Conservation (phyloP, 2,329 filamentous ascomycete genomes). For the Stromatinia cepivora region DNA sequence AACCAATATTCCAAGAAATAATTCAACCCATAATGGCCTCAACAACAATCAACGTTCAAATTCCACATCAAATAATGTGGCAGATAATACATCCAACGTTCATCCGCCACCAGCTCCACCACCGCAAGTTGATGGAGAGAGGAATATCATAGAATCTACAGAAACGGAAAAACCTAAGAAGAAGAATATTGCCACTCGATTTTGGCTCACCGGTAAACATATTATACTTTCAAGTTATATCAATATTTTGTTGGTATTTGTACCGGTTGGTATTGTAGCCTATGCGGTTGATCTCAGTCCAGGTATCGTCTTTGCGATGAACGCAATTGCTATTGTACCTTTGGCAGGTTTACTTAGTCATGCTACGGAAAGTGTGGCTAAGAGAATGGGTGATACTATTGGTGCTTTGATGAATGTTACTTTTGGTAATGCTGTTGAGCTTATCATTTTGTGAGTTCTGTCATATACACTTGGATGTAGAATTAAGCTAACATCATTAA, state of each 20-base stretch:
- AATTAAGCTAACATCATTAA: constrained; percentile 31
- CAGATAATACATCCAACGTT: constrained; percentile 42
- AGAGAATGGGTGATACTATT: constrained; percentile 69
- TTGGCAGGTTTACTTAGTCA: constrained; percentile 70
- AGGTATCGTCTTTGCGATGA: constrained; percentile 69
- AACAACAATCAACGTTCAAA: constrained; percentile 37
- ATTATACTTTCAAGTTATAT: constrained; percentile 73
- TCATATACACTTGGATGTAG: constrained; percentile 2
- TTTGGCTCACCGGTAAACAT: constrained; percentile 49
- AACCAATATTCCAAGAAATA: constrained; percentile 31
- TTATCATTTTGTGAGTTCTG: constrained; percentile 68
- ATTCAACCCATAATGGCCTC: constrained; percentile 32
- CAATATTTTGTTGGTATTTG: constrained; percentile 75
- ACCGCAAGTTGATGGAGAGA: constrained; percentile 54
- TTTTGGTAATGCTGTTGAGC: constrained; percentile 76
- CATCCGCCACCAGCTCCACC: constrained; percentile 47
- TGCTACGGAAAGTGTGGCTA: constrained; percentile 74
- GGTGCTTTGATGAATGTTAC: constrained; percentile 75
- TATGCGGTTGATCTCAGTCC: constrained; percentile 55
- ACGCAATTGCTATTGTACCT: constrained; percentile 73
- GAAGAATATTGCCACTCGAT: constrained; percentile 38
- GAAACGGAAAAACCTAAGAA: constrained; percentile 32
- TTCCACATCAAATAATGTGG: constrained; percentile 38
- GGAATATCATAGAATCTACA: constrained; percentile 55
- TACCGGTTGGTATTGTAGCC: constrained; percentile 72